These are phyloP conservation scores for Lachnellula hyalina DNA, from an alignment of 2,329 filamentous ascomycete species.

Conservation along the genomic window DNA sequence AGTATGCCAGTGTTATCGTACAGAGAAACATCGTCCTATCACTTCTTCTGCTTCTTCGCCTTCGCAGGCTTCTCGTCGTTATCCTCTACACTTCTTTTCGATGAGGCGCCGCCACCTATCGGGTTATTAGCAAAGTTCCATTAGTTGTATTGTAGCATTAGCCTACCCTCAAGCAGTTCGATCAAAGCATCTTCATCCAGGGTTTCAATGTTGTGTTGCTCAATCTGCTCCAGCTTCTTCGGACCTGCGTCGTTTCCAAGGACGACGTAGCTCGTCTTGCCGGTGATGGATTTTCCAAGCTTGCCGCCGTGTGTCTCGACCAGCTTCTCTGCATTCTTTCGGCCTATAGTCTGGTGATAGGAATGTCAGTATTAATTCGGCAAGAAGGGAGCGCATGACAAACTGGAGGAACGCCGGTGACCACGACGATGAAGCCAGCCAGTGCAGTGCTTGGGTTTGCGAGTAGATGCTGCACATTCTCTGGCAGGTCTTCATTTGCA, in stretches of 20 bases:
- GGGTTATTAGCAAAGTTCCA: background rate
- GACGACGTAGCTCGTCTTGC: slow-evolving; percentile 22
- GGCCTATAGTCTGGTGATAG: slow-evolving; percentile 7
- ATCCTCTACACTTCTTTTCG: slow-evolving; percentile 11
- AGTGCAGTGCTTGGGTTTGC: slow-evolving; percentile 9
- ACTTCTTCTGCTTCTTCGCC: slow-evolving; percentile 17
- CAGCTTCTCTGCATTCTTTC: slow-evolving; percentile 20
- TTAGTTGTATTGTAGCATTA: background rate
- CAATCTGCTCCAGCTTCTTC: slow-evolving; percentile 22
- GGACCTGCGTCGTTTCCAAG: slow-evolving; percentile 24
- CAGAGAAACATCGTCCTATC: background rate
- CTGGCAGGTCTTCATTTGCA: slow-evolving; percentile 10
- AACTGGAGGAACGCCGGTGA: slow-evolving; percentile 20
- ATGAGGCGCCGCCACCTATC: background rate
- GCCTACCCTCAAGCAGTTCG: slow-evolving; percentile 10
- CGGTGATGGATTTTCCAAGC: slow-evolving; percentile 17
- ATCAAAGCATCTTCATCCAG: slow-evolving; percentile 20
- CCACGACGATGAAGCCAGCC: slow-evolving; percentile 10
- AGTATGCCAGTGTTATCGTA: too few relatives aligned
- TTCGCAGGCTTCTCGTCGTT: slow-evolving; percentile 14
- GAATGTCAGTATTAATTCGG: background rate
- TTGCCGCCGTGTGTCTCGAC: slow-evolving; percentile 20
- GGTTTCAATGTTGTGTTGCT: slow-evolving; percentile 10
- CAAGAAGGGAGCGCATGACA: background rate
- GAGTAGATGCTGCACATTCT: slow-evolving; percentile 16